phyloP scores from a whole-genome alignment of 2,329 filamentous ascomycete species.

The Penicillium brasilianum region DNA sequence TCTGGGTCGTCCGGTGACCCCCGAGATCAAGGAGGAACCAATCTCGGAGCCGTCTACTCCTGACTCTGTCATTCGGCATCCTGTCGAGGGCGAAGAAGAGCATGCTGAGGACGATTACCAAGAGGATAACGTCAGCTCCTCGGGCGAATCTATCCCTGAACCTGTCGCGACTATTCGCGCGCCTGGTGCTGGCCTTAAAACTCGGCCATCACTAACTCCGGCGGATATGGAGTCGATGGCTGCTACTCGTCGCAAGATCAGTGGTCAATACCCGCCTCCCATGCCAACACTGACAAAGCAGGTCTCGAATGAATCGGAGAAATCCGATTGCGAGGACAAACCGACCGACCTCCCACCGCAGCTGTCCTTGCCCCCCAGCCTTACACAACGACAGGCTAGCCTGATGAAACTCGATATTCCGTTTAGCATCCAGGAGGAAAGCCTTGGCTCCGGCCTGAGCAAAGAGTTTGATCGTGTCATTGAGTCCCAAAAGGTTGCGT shows the following conservation, averaged over 20 bases:
- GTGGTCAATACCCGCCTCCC: conserved; percentile 65
- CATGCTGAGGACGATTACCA: conserved; percentile 28
- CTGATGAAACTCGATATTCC: conserved; percentile 84
- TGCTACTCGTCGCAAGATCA: conserved; percentile 82
- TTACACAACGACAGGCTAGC: conserved; percentile 67
- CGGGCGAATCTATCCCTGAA: conserved; percentile 72
- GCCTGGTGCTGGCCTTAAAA: conserved; percentile 84
- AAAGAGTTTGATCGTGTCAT: conserved; percentile 94
- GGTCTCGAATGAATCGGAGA: conserved; percentile 26
- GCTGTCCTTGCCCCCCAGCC: conserved; percentile 36
- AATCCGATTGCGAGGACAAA: conserved; percentile 22
- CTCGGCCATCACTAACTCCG: conserved; percentile 83
- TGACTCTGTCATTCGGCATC: conserved; percentile 86
- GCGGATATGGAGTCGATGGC: conserved; percentile 85
- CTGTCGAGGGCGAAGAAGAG: conserved; percentile 54
- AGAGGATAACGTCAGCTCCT: conserved; percentile 28
- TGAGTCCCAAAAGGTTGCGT: conserved; percentile 92
- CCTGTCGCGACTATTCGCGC: conserved; percentile 87
- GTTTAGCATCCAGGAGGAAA: conserved; percentile 68
- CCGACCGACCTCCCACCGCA: conserved; percentile 23
- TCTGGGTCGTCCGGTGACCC: conserved; percentile 48
- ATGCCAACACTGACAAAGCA: conserved; percentile 35
- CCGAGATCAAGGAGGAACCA: conserved; percentile 64
- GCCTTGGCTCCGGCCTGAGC: conserved; percentile 81
- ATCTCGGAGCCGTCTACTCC: conserved; percentile 73